phyloP scores from a whole-genome alignment of 805 yeast species.

The Yarrowia porcina region DNA sequence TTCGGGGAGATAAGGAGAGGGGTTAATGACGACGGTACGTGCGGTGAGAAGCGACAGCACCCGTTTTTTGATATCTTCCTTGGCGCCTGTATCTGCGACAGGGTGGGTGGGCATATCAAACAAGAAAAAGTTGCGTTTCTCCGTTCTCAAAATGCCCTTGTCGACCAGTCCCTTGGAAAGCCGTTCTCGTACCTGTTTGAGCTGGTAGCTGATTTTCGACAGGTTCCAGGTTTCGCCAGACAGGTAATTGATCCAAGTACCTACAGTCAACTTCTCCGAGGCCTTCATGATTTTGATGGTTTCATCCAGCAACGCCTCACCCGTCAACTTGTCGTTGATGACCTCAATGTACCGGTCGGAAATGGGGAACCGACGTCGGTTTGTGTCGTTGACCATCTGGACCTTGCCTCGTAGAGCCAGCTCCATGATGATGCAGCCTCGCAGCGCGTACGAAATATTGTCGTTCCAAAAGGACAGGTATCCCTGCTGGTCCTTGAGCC shows the following conservation, averaged over 20 bases:
- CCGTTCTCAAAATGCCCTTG: slow-evolving; percentile 93
- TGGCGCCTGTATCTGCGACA: slow-evolving; percentile 77
- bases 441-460: slow-evolving; percentile 89
- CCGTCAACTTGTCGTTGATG: slow-evolving; percentile 79
- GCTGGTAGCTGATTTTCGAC: slow-evolving; percentile 88
- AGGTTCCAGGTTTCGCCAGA: slow-evolving; percentile 96
- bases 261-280: slow-evolving; percentile 75
- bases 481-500: slow-evolving; percentile 93
- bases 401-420: slow-evolving; percentile 88
- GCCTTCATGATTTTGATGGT: slow-evolving; percentile 84
- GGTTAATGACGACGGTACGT: slow-evolving; percentile 59
- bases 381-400: slow-evolving; percentile 85
- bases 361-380: slow-evolving; percentile 82
- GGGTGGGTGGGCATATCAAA: slow-evolving; percentile 99
- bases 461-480: slow-evolving; percentile 97
- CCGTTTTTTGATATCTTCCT: slow-evolving; percentile 74
- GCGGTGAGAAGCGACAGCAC: slow-evolving; percentile 66
- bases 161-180: slow-evolving; percentile 95
- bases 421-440: slow-evolving; percentile 91
- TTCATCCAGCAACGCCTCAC: slow-evolving; percentile 93
- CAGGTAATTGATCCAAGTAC: slow-evolving; percentile 89
- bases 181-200: slow-evolving; percentile 95
- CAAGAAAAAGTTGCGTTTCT: slow-evolving; percentile 85
- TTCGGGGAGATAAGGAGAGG: slow-evolving; percentile 64
- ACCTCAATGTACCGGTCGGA: slow-evolving; percentile 87